Percentiles rank a stretch among this genome's conserved stretches.
phyloP scores from a whole-genome alignment of 2,329 filamentous ascomycete genomes.

The Talaromyces albobiverticillius region DNA sequence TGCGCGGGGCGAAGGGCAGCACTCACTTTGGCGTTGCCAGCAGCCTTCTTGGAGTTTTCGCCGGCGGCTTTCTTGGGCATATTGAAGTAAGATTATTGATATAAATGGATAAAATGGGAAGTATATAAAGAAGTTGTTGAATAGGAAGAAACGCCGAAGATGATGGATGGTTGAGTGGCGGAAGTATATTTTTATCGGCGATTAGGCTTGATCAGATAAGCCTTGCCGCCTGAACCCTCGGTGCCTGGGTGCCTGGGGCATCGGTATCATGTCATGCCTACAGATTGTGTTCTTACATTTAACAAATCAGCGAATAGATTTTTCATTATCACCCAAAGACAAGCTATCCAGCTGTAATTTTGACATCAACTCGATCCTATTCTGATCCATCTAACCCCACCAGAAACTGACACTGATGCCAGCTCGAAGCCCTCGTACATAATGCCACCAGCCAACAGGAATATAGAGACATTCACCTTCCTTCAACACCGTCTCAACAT shows the following conservation, averaged over 20 bases:
- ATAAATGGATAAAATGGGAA: neutral
- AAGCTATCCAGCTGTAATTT: neutral
- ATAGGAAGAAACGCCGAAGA: neutral
- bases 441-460: conserved; percentile 97
- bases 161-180: too few relatives aligned
- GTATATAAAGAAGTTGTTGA: neutral
- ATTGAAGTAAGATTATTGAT: neutral
- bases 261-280: neutral
- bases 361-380: too few relatives aligned
- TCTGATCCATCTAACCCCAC: conserved; percentile 75
- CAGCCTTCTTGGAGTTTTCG: conserved; percentile 84
- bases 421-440: conserved; percentile 77
- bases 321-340: neutral
- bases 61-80: conserved; percentile 72
- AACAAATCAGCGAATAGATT: neutral
- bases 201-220: conserved; percentile 2
- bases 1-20: conserved; percentile 10
- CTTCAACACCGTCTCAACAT: conserved; percentile 71
- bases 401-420: conserved; percentile 97
- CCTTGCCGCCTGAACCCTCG: neutral
- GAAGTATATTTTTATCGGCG: conserved; percentile 5
- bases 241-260: neutral
- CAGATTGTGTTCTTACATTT: too few relatives aligned
- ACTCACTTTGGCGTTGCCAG: conserved; percentile 68
- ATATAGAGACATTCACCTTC: conserved; percentile 87